phyloP scores from a whole-genome alignment of 1,284 basidiomycete species.

The Irpex sp. region DNA sequence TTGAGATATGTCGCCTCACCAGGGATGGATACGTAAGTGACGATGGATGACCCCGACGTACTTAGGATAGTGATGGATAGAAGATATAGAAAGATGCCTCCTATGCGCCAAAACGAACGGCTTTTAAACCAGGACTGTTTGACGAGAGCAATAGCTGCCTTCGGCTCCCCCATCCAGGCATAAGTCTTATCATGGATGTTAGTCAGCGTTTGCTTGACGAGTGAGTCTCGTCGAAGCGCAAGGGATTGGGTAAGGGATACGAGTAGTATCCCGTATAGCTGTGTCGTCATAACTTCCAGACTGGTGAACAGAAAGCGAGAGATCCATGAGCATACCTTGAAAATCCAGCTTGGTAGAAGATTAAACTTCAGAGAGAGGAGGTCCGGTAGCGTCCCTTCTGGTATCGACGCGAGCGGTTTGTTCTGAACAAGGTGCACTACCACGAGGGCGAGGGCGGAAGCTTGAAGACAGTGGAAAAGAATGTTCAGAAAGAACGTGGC shows the following conservation, averaged over 20 bases:
- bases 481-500: not conserved
- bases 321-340: not conserved
- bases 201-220: too few species aligned
- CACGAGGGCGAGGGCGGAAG: not conserved
- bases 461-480: not conserved
- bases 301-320: not conserved
- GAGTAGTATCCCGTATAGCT: too few species aligned
- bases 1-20: not conserved
- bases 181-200: too few species aligned
- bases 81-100: not conserved
- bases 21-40: not conserved
- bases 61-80: not conserved
- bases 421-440: not conserved
- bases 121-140: not conserved
- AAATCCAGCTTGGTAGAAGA: not conserved
- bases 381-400: not conserved
- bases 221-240: too few species aligned
- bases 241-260: too few species aligned
- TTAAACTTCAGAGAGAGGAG: not conserved
- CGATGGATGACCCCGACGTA: not conserved
- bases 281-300: not conserved
- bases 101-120: not conserved
- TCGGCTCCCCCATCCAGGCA: too few species aligned
- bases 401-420: not conserved
- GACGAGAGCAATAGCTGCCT: not conserved